Base-by-base conservation (phyloP, 1,139 yeast species). In the Suhomyces panamericanus region DNA sequence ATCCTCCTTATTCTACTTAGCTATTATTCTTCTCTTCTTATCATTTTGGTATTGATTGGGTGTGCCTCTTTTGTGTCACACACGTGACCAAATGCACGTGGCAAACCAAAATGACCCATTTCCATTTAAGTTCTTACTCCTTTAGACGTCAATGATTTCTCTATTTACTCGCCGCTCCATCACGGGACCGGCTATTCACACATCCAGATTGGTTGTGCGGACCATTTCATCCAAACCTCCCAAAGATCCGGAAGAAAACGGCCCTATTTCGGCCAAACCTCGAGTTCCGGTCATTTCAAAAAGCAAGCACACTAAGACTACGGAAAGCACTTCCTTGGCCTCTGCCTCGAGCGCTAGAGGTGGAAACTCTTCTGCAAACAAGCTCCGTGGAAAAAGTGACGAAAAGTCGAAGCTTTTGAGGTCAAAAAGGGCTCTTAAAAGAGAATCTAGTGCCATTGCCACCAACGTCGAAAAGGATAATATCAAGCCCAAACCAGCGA, bases 191-290 rank as follows among this genome's bases (percentile, higher is more conserved):
- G 32, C 35, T 10, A 9, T 14, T 12, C 39, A 34, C n/a, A n/a
- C 24, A 11, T 4, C 22, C 13, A 32, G 38, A 28, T 14, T 26
- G 22, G 36, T 37, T 12, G 38, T 45, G 9, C 32, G 52, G 38
- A 37, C 34, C 16, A 36, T 46, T 9, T 48, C 51, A 15, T 48
- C 51, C 11, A 49, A 49, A 34, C 48, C 51, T 9, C 53, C 53
- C 2, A 49, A 49, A 39, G 52, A 49, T 31, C 28, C 43, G 11
- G 49, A 48, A 9, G 50, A 48, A 9, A 24, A 33, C 3, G 7
- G 35, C 12, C 20, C 38, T 10, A 31, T 39, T 10, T 33, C 39
- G 26, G 5, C 43, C 35, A 49, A 49, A 22, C 38, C 41, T 32
- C 22, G 50, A n/a, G 40, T 47, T 10, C 35, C 49, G 3, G 40